phyloP scores from a whole-genome alignment of 441 rosid species.

The Capsella rubella region DNA sequence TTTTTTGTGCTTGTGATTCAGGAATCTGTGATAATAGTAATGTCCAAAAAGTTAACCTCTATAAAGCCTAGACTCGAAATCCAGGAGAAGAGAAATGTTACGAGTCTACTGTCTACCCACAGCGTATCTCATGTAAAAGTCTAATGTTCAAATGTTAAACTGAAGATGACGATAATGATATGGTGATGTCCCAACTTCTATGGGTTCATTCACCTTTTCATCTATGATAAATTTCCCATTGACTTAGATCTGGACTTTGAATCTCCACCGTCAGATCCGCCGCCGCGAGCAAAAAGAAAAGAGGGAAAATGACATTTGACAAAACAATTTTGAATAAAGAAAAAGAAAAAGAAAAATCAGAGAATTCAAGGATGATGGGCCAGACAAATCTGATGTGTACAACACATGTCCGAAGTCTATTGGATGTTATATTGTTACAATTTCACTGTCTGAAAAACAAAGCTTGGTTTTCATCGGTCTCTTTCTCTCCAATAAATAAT shows the following conservation, averaged over 20 bases:
- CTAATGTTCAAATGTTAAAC: background rate
- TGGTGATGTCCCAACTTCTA: background rate
- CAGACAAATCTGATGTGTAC: background rate
- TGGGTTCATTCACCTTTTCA: background rate
- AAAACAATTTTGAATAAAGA: background rate
- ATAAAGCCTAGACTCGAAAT: background rate
- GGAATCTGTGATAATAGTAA: background rate
- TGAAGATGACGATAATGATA: background rate
- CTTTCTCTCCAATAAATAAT: slow-evolving; percentile 5
- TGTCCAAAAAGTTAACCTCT: background rate
- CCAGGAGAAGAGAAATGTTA: background rate
- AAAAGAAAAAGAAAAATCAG: background rate
- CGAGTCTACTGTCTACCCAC: background rate
- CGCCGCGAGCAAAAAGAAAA: slow-evolving; percentile 5
- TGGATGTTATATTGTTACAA: slow-evolving; percentile 1
- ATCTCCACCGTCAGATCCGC: slow-evolving; percentile 39
- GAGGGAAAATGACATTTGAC: slow-evolving; percentile 19
- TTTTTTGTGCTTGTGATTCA: background rate
- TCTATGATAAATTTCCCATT: background rate
- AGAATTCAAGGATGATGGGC: background rate
- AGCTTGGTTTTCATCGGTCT: slow-evolving; percentile 24
- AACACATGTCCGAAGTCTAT: background rate
- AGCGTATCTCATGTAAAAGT: background rate
- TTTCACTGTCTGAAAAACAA: slow-evolving; percentile 26
- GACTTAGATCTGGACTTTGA: slow-evolving; percentile 30